phyloP scores from a whole-genome alignment of 768 basidiomycete genomes.

The Mycena pura region DNA sequence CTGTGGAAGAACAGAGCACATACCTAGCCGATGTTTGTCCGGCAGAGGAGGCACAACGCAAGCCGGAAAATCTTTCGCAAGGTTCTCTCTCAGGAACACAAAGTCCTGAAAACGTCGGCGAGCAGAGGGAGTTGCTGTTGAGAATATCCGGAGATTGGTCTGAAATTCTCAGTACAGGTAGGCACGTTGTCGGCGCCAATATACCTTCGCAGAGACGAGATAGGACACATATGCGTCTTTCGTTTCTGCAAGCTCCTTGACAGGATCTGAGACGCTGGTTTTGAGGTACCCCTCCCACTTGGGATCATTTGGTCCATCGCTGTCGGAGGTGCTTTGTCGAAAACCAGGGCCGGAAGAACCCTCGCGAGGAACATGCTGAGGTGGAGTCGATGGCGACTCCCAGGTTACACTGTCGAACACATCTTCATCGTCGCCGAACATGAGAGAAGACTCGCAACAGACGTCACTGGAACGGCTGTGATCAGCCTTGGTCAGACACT shows the following conservation, averaged over 20 bases:
- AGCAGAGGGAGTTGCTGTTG: slow-evolving; percentile 71
- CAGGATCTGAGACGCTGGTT: slow-evolving; percentile 86
- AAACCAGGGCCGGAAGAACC: slow-evolving; percentile 73
- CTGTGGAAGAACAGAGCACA: slow-evolving; percentile 34
- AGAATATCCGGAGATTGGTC: slow-evolving; percentile 93
- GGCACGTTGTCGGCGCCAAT: slow-evolving; percentile 23
- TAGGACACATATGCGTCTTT: slow-evolving; percentile 98
- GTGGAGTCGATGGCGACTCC: slow-evolving; percentile 74
- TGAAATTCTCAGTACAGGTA: slow-evolving; percentile 39
- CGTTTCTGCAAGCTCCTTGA: slow-evolving; percentile 95
- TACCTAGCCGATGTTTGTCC: slow-evolving; percentile 95
- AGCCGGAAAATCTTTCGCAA: slow-evolving; percentile 92
- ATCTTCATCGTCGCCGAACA: slow-evolving; percentile 89
- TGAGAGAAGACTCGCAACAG: slow-evolving; percentile 32
- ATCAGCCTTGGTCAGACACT: neutral
- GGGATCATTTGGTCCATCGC: slow-evolving; percentile 80
- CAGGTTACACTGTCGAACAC: slow-evolving; percentile 92
- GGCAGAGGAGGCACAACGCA: slow-evolving; percentile 98
- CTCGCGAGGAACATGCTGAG: slow-evolving; percentile 53
- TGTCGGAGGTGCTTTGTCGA: slow-evolving; percentile 77
- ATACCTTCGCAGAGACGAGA: slow-evolving; percentile 85
- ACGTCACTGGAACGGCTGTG: neutral
- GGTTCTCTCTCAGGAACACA: slow-evolving; percentile 88
- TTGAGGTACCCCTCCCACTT: slow-evolving; percentile 92
- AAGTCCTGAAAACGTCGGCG: slow-evolving; percentile 97